A percentile compares a stretch with the other conserved stretches of the same genome.
phyloP scores from a whole-genome alignment of 805 yeast genomes.

The Hanseniaspora meyeri region DNA sequence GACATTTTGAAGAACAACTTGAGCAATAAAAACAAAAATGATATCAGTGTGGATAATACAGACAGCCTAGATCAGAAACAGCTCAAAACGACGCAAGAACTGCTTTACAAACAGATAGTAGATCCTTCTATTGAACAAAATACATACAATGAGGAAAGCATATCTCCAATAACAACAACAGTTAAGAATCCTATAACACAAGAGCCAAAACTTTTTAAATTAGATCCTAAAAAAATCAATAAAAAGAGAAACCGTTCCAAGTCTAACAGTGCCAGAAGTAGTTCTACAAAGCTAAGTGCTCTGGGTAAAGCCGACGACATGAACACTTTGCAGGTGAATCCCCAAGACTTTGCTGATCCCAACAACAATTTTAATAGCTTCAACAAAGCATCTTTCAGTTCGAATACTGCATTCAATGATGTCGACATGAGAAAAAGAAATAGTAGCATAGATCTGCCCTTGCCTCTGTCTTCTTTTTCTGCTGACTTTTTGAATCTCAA shows the following conservation, averaged over 20 bases:
- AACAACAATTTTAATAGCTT: not conserved
- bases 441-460: conserved; percentile 5
- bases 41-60: not conserved
- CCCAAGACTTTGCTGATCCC: not conserved
- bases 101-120: not conserved
- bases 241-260: conserved; percentile 1
- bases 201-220: conserved; percentile 8
- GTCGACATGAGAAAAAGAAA: conserved; percentile 4
- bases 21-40: conserved; percentile 2
- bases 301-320: not conserved
- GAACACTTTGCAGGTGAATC: not conserved
- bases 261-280: not conserved
- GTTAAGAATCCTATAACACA: conserved; percentile 12
- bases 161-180: conserved; percentile 6
- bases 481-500: not conserved
- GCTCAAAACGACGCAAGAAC: not conserved
- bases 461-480: not conserved
- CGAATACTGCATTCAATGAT: not conserved
- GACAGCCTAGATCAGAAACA: not conserved
- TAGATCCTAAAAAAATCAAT: conserved; percentile 5
- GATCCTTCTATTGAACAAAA: not conserved
- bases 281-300: not conserved
- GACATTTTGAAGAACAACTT: conserved; percentile 16
- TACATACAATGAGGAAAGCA: not conserved
- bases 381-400: not conserved